Evolutionary conservation across 208 protist genomes (phyloP), one percentile per base, ranked within the genome.

Genomic region (Trypanosoma mega): DNA sequence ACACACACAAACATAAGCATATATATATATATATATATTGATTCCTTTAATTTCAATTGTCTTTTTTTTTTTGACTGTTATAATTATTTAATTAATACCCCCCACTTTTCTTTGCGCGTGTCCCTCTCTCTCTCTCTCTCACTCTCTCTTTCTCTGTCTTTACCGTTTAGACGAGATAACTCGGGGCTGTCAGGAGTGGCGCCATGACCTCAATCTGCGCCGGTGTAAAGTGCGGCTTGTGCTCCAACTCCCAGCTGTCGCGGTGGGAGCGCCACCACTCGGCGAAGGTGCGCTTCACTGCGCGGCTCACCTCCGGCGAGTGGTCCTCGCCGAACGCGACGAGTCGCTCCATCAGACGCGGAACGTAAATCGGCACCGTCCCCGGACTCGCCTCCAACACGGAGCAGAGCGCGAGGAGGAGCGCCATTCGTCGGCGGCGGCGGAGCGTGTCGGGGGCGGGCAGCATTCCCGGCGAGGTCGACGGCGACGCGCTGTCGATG

Each of bases 261-360:
- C 83, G 78, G 53, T 95, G 89, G 4, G 85, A 48, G 47, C 66
- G 62, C 85, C 85, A 95, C 89, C 89, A 95, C 24, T 75, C 54
- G 69, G 81, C 70, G 59, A 92, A 88, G 4, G 81, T 73, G 20
- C 70, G 66, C 50, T 80, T 80, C 0, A 85, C 72, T 26, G 49
- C 67, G 27, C 63, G 67, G 8, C 72, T 66, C 21, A 87, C 82
- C 58, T 90, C 80, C n/a, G 11, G 37, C 27, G 48, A 26, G 9
- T 66, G 48, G 41, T 78, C 72, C 26, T 68, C 30, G 33, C 74
- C 76, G 20, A 59, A 78, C 8, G 37, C 41, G 26, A 64, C 72
- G 0, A 95, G 79, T 8, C 55, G 56, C 26, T 77, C 61, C 69
- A 95, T 78, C 53, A 92, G 43, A 27, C 44, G 58, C 9, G 85